Evolutionary conservation across 2,329 filamentous ascomycete genomes (phyloP).

Genomic region (Xylariaceae sp.): DNA sequence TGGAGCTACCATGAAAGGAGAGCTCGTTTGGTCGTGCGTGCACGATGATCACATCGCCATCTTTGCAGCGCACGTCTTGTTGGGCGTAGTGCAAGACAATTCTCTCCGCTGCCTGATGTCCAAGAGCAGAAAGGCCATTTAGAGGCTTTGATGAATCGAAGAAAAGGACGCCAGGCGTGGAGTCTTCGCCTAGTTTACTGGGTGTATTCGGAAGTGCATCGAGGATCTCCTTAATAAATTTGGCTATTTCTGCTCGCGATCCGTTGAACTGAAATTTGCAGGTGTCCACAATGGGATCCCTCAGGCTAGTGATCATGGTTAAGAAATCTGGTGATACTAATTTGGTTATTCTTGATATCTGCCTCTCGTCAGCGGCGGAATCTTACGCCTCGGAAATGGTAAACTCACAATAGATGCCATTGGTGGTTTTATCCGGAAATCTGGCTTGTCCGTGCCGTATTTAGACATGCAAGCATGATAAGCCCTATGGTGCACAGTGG

Average conservation of each 20-base stretch:
- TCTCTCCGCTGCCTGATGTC: slow-evolving; percentile 25
- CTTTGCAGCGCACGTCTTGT: slow-evolving; percentile 41
- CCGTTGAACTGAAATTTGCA: slow-evolving; percentile 62
- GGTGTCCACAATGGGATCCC: slow-evolving; percentile 68
- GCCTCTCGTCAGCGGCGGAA: slow-evolving; percentile 24
- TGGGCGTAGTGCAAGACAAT: slow-evolving; percentile 28
- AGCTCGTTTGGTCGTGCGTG: slow-evolving; percentile 68
- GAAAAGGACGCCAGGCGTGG: slow-evolving; percentile 75
- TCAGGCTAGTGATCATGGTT: slow-evolving; percentile 67
- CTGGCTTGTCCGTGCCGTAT: slow-evolving; percentile 91
- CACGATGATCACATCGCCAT: slow-evolving; percentile 76
- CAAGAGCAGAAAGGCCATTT: slow-evolving; percentile 59
- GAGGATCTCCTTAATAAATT: slow-evolving; percentile 61
- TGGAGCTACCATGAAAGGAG: slow-evolving; percentile 66
- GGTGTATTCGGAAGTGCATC: slow-evolving; percentile 58
- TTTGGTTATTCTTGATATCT: slow-evolving; percentile 65
- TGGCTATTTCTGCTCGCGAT: slow-evolving; percentile 36
- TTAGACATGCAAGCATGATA: slow-evolving; percentile 74
- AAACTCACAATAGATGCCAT: slow-evolving; percentile 51
- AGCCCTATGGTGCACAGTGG: slow-evolving; percentile 29
- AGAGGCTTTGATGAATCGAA: slow-evolving; percentile 71
- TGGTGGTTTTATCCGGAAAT: slow-evolving; percentile 60
- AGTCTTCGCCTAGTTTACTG: slow-evolving; percentile 60
- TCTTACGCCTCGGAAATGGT: neutral
- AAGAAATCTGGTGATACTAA: slow-evolving; percentile 61